These are phyloP conservation scores for Trametes polyzona DNA, from an alignment of 1,284 basidiomycete species.

Conservation along the genomic window DNA sequence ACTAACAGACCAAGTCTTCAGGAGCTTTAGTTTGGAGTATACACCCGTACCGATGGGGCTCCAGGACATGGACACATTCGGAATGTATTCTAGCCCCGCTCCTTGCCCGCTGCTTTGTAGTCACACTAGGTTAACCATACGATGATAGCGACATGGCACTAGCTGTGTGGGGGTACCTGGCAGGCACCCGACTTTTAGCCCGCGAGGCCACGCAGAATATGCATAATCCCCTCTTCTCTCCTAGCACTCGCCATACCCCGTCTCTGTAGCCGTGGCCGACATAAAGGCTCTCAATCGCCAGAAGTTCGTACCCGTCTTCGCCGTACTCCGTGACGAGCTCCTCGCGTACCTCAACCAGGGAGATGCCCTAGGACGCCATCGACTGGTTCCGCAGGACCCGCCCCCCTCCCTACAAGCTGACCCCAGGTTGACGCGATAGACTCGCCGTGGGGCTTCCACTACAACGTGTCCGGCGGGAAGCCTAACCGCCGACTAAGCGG, in stretches of 20 bases:
- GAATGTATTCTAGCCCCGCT: too few species aligned
- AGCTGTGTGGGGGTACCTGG: too few species aligned
- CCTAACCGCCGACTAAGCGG: constrained; percentile 94
- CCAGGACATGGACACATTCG: too few species aligned
- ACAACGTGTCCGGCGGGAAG: constrained; percentile 97
- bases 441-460: constrained; percentile 76
- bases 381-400: constrained; percentile 81
- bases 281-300: constrained; percentile 49
- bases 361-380: constrained; percentile 83
- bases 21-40: too few species aligned
- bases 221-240: neutral
- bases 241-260: neutral
- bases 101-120: too few species aligned
- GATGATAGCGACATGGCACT: too few species aligned
- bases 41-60: too few species aligned
- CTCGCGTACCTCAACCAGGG: constrained; percentile 67
- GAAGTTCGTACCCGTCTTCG: constrained; percentile 57
- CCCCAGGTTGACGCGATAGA: neutral
- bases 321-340: constrained; percentile 58
- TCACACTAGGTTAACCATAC: too few species aligned
- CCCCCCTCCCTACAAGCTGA: constrained; percentile 6
- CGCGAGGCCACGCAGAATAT: too few species aligned
- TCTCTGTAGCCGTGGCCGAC: constrained; percentile 22
- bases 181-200: too few species aligned
- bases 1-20: too few species aligned